Conservation (phyloP, 169 alveolate genomes). For the Cryptosporidium ryanae region DNA sequence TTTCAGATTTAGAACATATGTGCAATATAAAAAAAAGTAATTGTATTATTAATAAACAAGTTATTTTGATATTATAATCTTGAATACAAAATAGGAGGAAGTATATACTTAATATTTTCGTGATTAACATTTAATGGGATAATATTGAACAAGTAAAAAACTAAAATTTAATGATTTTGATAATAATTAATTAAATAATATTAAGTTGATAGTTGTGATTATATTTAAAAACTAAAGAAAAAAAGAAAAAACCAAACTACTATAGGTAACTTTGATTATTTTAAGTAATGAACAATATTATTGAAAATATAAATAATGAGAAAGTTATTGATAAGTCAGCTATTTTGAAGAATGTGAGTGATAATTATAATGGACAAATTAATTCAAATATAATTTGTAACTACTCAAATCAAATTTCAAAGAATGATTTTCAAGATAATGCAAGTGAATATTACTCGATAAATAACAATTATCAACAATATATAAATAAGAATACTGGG, state of each 20-base stretch:
- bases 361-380: conserved; percentile 9
- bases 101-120: too few species aligned
- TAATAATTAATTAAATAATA: too few species aligned
- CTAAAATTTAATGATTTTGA: too few species aligned
- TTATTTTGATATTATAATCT: too few species aligned
- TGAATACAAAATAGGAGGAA: too few species aligned
- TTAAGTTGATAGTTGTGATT: too few species aligned
- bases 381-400: conserved; percentile 17
- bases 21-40: background rate
- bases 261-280: too few species aligned
- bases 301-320: conserved; percentile 33
- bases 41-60: background rate
- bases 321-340: conserved; percentile 21
- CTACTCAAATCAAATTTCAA: conserved; percentile 8
- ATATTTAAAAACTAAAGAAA: too few species aligned
- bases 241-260: too few species aligned
- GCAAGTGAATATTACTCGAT: conserved; percentile 1
- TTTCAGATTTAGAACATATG: background rate
- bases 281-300: conserved; percentile 41
- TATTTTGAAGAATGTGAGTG: conserved; percentile 1
- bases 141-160: too few species aligned
- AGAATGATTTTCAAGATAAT: conserved; percentile 13
- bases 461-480: conserved; percentile 33
- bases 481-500: conserved; percentile 1
- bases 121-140: too few species aligned